Evolutionary conservation across 2,329 filamentous ascomycete genomes (phyloP).

Genomic region (Magnaporthiopsis rhizophila): DNA sequence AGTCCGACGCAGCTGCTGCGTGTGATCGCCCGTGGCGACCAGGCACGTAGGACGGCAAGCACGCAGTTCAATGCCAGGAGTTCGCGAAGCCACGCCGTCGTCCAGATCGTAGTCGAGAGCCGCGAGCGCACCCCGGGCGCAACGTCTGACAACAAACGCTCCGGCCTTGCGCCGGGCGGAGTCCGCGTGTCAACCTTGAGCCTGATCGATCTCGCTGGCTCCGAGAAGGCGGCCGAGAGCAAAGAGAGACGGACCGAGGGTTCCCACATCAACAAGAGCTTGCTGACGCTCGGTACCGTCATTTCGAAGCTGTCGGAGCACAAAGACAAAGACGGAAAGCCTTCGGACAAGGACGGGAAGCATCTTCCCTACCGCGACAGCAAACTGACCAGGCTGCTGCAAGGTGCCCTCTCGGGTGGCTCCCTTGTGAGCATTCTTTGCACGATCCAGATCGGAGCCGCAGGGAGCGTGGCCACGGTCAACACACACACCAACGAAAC

Average conservation of each 20-base stretch:
- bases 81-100: constrained; percentile 95
- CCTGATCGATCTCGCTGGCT: constrained; percentile 92
- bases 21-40: constrained; percentile 90
- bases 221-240: constrained; percentile 88
- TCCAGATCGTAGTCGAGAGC: constrained; percentile 97
- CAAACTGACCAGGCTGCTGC: constrained; percentile 87
- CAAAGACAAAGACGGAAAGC: constrained; percentile 72
- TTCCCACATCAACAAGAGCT: constrained; percentile 96
- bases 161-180: constrained; percentile 69
- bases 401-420: constrained; percentile 86
- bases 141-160: constrained; percentile 51
- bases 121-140: constrained; percentile 68
- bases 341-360: constrained; percentile 73
- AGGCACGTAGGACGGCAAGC: constrained; percentile 81
- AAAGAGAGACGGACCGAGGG: constrained; percentile 93
- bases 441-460: constrained; percentile 83
- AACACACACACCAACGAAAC: constrained; percentile 80
- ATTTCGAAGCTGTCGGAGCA: constrained; percentile 86
- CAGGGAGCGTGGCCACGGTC: constrained; percentile 60
- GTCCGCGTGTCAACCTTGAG: constrained; percentile 93
- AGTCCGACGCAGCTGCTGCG: constrained; percentile 90
- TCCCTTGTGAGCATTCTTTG: constrained; percentile 96
- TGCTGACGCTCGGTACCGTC: constrained; percentile 90
- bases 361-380: constrained; percentile 96
- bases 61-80: constrained; percentile 96